Percentiles rank a stretch among this genome's conserved stretches.
Conservation (phyloP, 495 filamentous ascomycete genomes). For the Neurospora sp. region DNA sequence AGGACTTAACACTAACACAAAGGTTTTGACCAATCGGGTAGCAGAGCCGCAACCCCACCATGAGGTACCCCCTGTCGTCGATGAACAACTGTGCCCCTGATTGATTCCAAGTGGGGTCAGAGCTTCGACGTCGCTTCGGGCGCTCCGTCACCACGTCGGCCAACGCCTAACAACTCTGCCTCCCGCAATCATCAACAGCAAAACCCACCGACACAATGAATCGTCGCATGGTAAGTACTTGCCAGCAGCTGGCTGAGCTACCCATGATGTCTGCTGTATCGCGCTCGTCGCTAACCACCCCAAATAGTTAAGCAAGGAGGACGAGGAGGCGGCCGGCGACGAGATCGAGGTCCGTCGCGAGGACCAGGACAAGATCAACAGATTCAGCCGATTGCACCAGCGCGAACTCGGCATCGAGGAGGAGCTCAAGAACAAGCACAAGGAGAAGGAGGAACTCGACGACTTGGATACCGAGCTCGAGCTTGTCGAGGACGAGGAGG, state of each 20-base stretch:
- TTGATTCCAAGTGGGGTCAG: not conserved
- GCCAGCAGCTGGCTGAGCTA: too few species aligned
- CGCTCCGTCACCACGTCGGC: not conserved
- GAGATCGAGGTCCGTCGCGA: conserved; percentile 89
- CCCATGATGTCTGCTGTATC: not conserved
- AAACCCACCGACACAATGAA: conserved; percentile 12
- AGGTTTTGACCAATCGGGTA: conserved; percentile 9
- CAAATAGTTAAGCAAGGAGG: conserved; percentile 80
- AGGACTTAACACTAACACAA: not conserved
- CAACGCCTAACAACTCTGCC: not conserved
- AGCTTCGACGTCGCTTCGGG: not conserved
- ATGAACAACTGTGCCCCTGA: conserved; percentile 3
- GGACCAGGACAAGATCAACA: conserved; percentile 98
- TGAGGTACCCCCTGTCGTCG: not conserved
- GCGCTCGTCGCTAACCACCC: conserved; percentile 6
- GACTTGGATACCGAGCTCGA: conserved; percentile 87
- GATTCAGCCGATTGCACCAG: conserved; percentile 90
- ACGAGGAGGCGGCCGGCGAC: conserved; percentile 64
- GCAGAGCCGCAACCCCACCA: conserved; percentile 5
- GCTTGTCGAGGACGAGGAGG: conserved; percentile 81
- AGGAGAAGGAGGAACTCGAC: conserved; percentile 96
- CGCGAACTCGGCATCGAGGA: conserved; percentile 68
- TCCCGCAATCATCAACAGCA: not conserved
- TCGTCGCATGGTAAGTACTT: conserved; percentile 30
- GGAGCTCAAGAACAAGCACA: conserved; percentile 77